phyloP scores from a whole-genome alignment of 352 stramenopile genomes.

The Phytophthora gonapodyides region DNA sequence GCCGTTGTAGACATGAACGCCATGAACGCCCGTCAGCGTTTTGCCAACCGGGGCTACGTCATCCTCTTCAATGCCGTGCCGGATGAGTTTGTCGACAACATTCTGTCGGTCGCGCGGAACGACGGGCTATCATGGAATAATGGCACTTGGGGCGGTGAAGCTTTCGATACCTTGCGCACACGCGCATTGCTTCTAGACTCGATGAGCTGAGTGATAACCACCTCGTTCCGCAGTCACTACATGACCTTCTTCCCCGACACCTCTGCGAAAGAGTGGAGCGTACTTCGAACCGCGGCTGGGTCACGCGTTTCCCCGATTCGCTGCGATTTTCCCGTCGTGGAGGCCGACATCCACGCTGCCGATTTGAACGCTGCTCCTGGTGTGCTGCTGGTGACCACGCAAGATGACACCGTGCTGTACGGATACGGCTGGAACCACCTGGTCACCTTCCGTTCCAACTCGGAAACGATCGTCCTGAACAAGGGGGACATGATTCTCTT shows the following conservation, averaged over 20 bases:
- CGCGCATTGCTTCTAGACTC: neutral
- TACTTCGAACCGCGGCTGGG: neutral
- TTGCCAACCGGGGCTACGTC: neutral
- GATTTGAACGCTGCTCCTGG: neutral
- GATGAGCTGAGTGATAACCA: neutral
- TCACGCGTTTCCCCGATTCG: neutral
- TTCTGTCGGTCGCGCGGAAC: neutral
- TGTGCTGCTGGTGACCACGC: neutral
- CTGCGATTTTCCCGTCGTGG: neutral
- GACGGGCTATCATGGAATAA: neutral
- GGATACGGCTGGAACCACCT: neutral
- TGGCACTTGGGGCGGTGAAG: neutral
- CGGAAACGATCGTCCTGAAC: neutral
- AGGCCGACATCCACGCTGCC: neutral
- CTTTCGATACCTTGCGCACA: neutral
- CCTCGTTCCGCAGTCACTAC: neutral
- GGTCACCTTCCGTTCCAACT: neutral
- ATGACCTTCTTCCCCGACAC: constrained; percentile 9
- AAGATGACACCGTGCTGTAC: constrained; percentile 3
- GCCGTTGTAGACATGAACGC: neutral
- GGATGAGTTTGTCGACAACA: neutral
- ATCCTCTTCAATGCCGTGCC: neutral
- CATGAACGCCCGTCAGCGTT: neutral
- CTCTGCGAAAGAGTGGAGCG: constrained; percentile 1
- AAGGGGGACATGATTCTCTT: neutral